Percentiles rank a stretch among this genome's conserved stretches.
These are phyloP conservation scores for Fusarium irregulare DNA, from an alignment of 2,329 filamentous ascomycete species.

Conservation along the genomic window DNA sequence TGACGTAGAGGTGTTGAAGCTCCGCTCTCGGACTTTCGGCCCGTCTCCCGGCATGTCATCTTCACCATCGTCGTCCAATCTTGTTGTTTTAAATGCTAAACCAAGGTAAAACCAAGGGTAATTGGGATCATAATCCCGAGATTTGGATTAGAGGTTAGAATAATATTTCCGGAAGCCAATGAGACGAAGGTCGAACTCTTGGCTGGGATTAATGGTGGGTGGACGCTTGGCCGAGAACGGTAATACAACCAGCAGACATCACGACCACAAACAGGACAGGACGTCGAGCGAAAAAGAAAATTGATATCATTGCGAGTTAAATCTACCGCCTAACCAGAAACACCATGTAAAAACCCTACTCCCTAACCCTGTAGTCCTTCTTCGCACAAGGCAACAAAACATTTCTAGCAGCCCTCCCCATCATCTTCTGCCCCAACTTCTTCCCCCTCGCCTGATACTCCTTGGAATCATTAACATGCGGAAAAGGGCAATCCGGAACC, in stretches of 20 bases:
- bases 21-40: not conserved
- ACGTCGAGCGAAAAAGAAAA: not conserved
- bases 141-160: not conserved
- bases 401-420: not conserved
- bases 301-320: not conserved
- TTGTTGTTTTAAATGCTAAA: not conserved
- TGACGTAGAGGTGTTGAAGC: not conserved
- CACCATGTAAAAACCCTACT: not conserved
- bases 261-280: not conserved
- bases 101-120: conserved; percentile 3
- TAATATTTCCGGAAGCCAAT: not conserved
- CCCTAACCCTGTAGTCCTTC: not conserved
- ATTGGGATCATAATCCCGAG: fast-evolving
- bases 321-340: not conserved
- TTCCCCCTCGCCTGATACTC: conserved; percentile 5
- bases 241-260: not conserved
- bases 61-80: not conserved
- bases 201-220: fast-evolving
- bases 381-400: not conserved
- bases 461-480: conserved; percentile 43
- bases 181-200: fast-evolving
- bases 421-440: conserved; percentile 3
- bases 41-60: not conserved
- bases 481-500: conserved; percentile 46
- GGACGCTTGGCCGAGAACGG: not conserved